Percentiles rank a stretch among this genome's conserved stretches.
phyloP scores from a whole-genome alignment of 306 rosid species.

The Echinosophora koreensis region DNA sequence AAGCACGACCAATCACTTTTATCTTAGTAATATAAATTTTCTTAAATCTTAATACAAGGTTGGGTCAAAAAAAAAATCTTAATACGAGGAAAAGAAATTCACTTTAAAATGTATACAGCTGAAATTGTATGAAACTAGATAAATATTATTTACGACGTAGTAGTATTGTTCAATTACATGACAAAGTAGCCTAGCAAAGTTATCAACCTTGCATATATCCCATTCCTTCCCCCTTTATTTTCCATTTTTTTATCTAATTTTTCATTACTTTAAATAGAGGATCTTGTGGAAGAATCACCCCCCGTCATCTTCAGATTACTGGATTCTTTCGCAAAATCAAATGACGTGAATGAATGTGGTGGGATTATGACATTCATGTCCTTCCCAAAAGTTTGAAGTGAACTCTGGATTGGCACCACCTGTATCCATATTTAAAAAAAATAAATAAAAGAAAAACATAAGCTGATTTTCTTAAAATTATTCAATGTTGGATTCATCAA shows the following conservation, averaged over 20 bases:
- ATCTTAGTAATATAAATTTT: too few relatives aligned
- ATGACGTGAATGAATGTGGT: conserved; percentile 74
- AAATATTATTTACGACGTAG: conserved; percentile 40
- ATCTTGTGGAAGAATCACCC: conserved; percentile 48
- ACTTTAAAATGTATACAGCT: background rate
- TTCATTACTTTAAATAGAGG: conserved; percentile 54
- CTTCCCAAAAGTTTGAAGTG: conserved; percentile 60
- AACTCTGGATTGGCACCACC: conserved; percentile 62
- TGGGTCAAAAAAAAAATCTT: too few relatives aligned
- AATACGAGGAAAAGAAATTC: too few relatives aligned
- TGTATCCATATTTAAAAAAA: conserved; percentile 44
- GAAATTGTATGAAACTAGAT: conserved; percentile 16
- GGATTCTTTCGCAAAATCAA: conserved; percentile 71
- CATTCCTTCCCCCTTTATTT: conserved; percentile 27
- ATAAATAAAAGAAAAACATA: conserved; percentile 10
- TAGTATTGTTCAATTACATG: conserved; percentile 33
- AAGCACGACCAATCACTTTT: too few relatives aligned
- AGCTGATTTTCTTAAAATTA: conserved; percentile 13
- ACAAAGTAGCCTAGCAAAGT: conserved; percentile 3
- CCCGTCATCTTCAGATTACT: conserved; percentile 55
- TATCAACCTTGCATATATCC: conserved; percentile 26
- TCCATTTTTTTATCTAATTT: background rate
- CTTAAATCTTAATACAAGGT: too few relatives aligned
- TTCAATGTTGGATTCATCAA: background rate
- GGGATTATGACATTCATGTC: conserved; percentile 55